Percentiles rank a stretch among this genome's conserved stretches.
Evolutionary conservation across 2,329 filamentous ascomycete genomes (phyloP).

Genomic region (Rugonectria rugulosa): DNA sequence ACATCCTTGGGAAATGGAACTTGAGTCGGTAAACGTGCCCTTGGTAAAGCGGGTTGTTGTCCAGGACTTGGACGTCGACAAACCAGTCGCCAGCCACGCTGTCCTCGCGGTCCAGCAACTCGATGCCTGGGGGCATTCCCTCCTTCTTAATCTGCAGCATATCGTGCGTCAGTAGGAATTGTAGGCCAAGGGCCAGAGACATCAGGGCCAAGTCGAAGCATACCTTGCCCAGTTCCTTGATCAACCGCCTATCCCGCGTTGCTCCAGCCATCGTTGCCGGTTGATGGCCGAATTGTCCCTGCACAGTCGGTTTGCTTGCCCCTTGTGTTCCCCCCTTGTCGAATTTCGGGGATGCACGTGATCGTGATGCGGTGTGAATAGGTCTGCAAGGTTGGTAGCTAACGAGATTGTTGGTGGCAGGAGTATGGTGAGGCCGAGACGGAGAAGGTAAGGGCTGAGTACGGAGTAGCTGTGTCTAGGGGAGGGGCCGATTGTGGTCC

Average conservation of each 20-base stretch:
- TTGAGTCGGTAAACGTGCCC: constrained; percentile 83
- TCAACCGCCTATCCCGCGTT: constrained; percentile 63
- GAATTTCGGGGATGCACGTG: neutral
- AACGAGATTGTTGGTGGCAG: too few species aligned
- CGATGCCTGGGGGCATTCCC: constrained; percentile 73
- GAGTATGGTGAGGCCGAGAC: too few species aligned
- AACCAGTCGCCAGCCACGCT: constrained; percentile 80
- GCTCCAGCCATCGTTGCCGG: constrained; percentile 48
- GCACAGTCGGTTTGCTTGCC: neutral
- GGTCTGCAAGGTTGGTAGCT: too few species aligned
- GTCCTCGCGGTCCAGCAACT: constrained; percentile 80
- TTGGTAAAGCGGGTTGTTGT: constrained; percentile 87
- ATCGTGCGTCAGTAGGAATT: too few species aligned
- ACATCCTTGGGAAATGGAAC: constrained; percentile 83
- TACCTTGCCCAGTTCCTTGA: constrained; percentile 68
- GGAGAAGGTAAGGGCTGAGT: too few species aligned
- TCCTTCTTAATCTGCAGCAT: constrained; percentile 60
- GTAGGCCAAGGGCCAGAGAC: too few species aligned
- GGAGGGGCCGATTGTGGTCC: too few species aligned
- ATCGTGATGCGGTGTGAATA: too few species aligned
- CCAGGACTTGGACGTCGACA: constrained; percentile 90
- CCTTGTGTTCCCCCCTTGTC: neutral
- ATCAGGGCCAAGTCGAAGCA: constrained; percentile 14
- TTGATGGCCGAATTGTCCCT: constrained; percentile 1
- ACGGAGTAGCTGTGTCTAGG: too few species aligned